A percentile compares a stretch with the other conserved stretches of the same genome.
Conservation (phyloP, 2,329 filamentous ascomycete species). For the Penicillium sp. region DNA sequence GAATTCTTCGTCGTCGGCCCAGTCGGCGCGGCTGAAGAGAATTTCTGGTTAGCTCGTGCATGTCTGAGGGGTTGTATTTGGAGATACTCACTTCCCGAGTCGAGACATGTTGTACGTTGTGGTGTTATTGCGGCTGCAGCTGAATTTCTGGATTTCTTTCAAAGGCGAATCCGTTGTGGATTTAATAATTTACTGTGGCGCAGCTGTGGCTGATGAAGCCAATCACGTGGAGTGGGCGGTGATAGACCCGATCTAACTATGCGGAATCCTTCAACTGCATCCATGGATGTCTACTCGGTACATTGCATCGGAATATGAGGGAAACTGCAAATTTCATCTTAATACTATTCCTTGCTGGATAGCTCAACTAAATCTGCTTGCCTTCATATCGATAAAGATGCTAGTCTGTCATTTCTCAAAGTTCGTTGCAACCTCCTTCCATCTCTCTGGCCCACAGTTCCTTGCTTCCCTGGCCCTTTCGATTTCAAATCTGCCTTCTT, state of each 20-base stretch:
- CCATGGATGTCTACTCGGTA: neutral
- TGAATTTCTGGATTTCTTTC: conserved; percentile 45
- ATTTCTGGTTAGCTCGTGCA: conserved; percentile 19
- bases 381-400: too few relatives aligned
- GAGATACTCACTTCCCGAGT: conserved; percentile 46
- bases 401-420: too few relatives aligned
- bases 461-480: too few relatives aligned
- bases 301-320: too few relatives aligned
- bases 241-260: neutral
- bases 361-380: too few relatives aligned
- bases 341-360: too few relatives aligned
- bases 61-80: neutral
- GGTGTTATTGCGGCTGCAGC: conserved; percentile 30
- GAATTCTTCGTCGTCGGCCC: conserved; percentile 89
- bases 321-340: too few relatives aligned
- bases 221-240: conserved; percentile 20
- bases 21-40: conserved; percentile 66
- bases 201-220: conserved; percentile 34
- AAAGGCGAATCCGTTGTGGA: conserved; percentile 46
- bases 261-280: neutral
- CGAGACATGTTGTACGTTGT: conserved; percentile 47
- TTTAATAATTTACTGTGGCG: conserved; percentile 43
- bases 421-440: too few relatives aligned
- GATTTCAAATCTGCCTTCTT: too few relatives aligned
- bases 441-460: too few relatives aligned